Evolutionary conservation across 164 flowering plant genomes (phyloP).

Genomic region (Umbilicus rupestris): DNA sequence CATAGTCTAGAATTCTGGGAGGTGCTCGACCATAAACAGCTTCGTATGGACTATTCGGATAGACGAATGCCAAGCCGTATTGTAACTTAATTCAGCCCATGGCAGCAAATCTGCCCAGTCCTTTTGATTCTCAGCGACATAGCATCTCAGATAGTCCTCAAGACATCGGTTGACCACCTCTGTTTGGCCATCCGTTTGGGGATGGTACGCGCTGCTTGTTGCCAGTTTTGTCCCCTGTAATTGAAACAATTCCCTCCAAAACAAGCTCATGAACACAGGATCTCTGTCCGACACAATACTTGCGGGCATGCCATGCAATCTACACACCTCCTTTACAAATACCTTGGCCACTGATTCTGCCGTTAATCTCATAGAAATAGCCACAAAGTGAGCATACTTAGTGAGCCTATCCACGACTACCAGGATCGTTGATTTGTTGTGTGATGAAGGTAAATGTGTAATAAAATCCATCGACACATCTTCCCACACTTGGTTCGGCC

Average conservation of each 20-base stretch:
- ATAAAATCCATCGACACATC: conserved; percentile 8
- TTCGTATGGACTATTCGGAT: neutral
- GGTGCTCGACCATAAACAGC: neutral
- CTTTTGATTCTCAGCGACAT: neutral
- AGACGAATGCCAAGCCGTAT: too few relatives aligned
- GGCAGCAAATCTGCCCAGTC: neutral
- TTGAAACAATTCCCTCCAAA: neutral
- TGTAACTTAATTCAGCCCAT: neutral
- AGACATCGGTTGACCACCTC: neutral
- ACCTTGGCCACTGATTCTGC: neutral
- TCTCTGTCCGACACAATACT: neutral
- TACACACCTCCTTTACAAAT: neutral
- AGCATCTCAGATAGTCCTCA: neutral
- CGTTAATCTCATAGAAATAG: neutral
- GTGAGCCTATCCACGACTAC: neutral
- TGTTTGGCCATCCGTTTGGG: conserved; percentile 9
- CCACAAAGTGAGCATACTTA: neutral
- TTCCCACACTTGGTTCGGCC: neutral
- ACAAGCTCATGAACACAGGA: neutral
- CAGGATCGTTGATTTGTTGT: neutral
- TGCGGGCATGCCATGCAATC: neutral
- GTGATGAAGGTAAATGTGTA: neutral
- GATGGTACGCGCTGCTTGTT: neutral
- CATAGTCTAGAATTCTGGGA: neutral
- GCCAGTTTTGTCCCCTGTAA: neutral